Evolutionary conservation across 805 yeast species (phyloP), one percentile per base, ranked within the genome.

Genomic region (Spathaspora girioi): DNA sequence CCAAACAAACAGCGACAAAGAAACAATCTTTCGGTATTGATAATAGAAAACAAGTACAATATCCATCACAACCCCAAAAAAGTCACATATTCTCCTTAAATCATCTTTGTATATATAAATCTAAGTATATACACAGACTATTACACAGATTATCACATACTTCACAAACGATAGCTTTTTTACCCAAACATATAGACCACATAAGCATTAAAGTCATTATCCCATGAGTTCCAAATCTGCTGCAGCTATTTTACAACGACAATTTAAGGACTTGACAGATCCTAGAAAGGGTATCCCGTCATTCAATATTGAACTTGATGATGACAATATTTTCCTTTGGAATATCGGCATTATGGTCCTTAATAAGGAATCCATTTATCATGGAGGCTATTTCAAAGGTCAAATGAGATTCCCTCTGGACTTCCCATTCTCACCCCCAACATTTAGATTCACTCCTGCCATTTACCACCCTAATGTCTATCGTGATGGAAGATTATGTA

Each of bases 381-480:
- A 92, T 63, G 97, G 97, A 44, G 97, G 97, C 12, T 93, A 88
- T 69, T 87, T 93, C 73, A 89, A 84, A 64, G 97, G 97, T 19
- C 96, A 89, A 66, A 89, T 93, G 96, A 80, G 86, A 59, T 93
- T 93, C 71, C 98, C 98, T 5, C 70, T 76, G 19, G 96, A 91
- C 68, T 93, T 86, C 71, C 99, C 98, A 3, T 93, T 82, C 65
- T 76, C 89, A 19, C 99, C 99, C 27, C 99, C 98, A 43, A 82
- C 87, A 38, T 93, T 91, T 73, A 78, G 96, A 59, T 93, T 93
- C 76, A 86, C 93, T 7, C 97, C 97, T 12, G 86, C 96, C 43
- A 89, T 93, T 59, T 92, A 84, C 71, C 98, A 93, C 64, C 98
- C 98, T 23, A 93, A 93, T 67, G 96, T 93, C 50, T 93, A 93